A percentile compares a stretch with the other conserved stretches of the same genome.
phyloP scores from a whole-genome alignment of 2,329 filamentous ascomycete species.

The Aspergillus sp. region DNA sequence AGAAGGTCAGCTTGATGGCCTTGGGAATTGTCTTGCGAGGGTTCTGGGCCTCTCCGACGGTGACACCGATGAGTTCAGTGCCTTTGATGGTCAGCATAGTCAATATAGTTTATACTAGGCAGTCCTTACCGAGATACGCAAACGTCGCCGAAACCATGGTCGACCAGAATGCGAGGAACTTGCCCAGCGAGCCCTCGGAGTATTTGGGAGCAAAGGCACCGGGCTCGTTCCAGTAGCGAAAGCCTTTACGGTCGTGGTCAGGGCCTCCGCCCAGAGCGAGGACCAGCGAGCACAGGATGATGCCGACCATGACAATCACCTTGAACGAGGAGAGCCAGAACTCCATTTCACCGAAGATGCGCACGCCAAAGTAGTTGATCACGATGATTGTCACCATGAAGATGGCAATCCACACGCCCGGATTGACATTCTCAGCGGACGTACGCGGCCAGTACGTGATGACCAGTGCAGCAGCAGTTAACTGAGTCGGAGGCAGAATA shows the following conservation, averaged over 20 bases:
- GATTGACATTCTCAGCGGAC: slow-evolving; percentile 65
- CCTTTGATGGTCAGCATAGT: slow-evolving; percentile 46
- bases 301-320: slow-evolving; percentile 63
- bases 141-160: slow-evolving; percentile 75
- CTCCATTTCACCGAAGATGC: slow-evolving; percentile 68
- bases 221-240: slow-evolving; percentile 65
- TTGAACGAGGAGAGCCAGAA: slow-evolving; percentile 64
- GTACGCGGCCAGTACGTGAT: slow-evolving; percentile 68
- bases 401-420: slow-evolving; percentile 75
- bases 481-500: slow-evolving; percentile 79
- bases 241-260: slow-evolving; percentile 61
- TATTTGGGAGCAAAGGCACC: slow-evolving; percentile 58
- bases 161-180: slow-evolving; percentile 66
- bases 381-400: slow-evolving; percentile 62
- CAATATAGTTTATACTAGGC: background rate
- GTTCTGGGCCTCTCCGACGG: slow-evolving; percentile 73
- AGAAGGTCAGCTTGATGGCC: slow-evolving; percentile 76
- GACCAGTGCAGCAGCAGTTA: slow-evolving; percentile 74
- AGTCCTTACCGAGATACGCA: slow-evolving; percentile 52
- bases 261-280: slow-evolving; percentile 66
- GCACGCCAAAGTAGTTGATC: slow-evolving; percentile 71
- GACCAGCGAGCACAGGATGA: slow-evolving; percentile 65
- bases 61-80: slow-evolving; percentile 72
- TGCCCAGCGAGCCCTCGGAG: slow-evolving; percentile 46
- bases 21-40: slow-evolving; percentile 70